Percentiles rank a stretch among this genome's conserved stretches.
Conservation (phyloP, 257 asterid genomes). For the Dorcoceras hygrometricum region DNA sequence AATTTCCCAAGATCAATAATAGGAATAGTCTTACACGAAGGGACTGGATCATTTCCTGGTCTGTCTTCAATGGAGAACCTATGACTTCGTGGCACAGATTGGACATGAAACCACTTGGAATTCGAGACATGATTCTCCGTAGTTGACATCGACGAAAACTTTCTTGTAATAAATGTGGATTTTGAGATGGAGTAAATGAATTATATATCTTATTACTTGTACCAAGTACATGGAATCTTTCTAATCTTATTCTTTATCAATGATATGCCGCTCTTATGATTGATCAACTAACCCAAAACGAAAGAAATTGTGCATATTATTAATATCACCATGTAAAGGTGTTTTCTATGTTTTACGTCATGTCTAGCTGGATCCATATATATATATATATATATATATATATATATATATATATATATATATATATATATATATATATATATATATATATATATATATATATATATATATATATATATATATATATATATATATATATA, state of each 20-base stretch:
- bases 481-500: too few species aligned
- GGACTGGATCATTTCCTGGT: conserved; percentile 43
- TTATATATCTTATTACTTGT: conserved; percentile 9
- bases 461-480: too few species aligned
- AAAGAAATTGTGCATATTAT: neutral
- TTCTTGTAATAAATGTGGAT: neutral
- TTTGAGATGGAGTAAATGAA: conserved; percentile 13
- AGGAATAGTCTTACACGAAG: conserved; percentile 37
- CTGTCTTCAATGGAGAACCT: conserved; percentile 37
- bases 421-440: too few species aligned
- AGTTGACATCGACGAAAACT: conserved; percentile 14
- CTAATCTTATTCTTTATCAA: neutral
- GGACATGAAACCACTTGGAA: conserved; percentile 44
- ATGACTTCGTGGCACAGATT: conserved; percentile 47
- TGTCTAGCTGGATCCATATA: too few species aligned
- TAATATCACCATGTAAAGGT: conserved; percentile 13
- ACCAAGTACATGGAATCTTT: too few species aligned
- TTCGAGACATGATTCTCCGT: conserved; percentile 21
- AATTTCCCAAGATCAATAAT: conserved; percentile 38
- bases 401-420: too few species aligned
- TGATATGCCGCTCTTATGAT: conserved; percentile 19
- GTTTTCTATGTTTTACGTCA: too few species aligned
- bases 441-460: too few species aligned
- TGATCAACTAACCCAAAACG: conserved; percentile 31
- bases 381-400: too few species aligned